Base-by-base conservation (phyloP, 495 filamentous ascomycete genomes). In the Chlorociboria aeruginascens region DNA sequence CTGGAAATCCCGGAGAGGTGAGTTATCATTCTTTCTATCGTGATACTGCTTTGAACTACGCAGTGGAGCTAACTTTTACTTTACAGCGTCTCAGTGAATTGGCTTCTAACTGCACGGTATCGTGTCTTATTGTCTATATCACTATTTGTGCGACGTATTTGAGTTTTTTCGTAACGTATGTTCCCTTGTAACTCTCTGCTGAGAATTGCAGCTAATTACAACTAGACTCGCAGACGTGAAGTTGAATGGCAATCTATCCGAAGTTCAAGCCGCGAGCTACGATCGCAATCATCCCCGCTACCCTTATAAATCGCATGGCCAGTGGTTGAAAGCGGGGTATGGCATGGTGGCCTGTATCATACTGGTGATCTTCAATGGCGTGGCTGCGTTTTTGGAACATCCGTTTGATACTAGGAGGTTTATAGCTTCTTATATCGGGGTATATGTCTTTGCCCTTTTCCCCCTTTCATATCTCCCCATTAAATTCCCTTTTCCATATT, bases 221-320 rank as follows among this genome's bases (percentile, higher is more conserved):
- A 34, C 1, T 31, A 66, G 63, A 1, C 54, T 66, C 0, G 56
- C 61, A 43, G 55, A 62, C 13, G 58, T 58, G 7, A 64, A 64
- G 37, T 29, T 49, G 3, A 64, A 61, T 29, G 62, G 57, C 3
- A 63, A 64, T 38, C 47, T 57, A 0, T 66, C 63, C 8, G 58
- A 61, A 49, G 47, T 58, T 3, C 63, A 68, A 38, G 52, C 58
- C 10, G 59, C 61, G 1, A 63, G 60, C 8, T 71, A 65, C 54
- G 66, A 73, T 47, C 59, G 69, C 35, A 61, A 70, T 34, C 60
- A 71, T 40, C 53, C 53, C 7, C 55, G 63, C 30, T 73, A 73
- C 43, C 69, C 68, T 0, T 72, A 72, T 45, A 68, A 69, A 45
- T 68, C 68, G 0, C 69, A 70, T 50, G 66, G 67, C 3, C 70